phyloP scores from a whole-genome alignment of 306 rosid genomes.

The Lathyrus sativus region DNA sequence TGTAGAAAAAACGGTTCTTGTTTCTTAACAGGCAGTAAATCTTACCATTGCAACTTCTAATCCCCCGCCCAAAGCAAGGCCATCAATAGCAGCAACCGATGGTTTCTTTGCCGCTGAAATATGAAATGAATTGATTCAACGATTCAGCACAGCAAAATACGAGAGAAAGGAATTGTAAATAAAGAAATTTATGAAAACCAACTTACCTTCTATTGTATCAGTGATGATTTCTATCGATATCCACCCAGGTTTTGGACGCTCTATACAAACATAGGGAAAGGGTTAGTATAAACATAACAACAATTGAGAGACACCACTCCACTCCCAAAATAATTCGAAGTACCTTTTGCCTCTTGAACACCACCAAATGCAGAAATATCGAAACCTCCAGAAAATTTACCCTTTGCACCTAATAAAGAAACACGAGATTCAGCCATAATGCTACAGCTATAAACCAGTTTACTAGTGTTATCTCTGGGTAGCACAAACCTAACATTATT shows the following conservation, averaged over 20 bases:
- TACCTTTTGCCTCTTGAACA: slow-evolving; percentile 63
- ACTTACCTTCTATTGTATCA: slow-evolving; percentile 75
- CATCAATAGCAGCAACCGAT: slow-evolving; percentile 95
- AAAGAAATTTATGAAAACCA: not conserved
- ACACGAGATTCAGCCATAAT: slow-evolving; percentile 31
- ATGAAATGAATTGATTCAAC: slow-evolving; percentile 20
- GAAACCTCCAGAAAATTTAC: slow-evolving; percentile 96
- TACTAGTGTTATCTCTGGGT: slow-evolving; percentile 18
- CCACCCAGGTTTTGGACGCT: slow-evolving; percentile 61
- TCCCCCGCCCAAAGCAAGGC: slow-evolving; percentile 98
- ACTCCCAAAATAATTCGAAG: slow-evolving; percentile 14
- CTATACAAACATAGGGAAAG: slow-evolving; percentile 35
- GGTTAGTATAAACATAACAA: slow-evolving; percentile 11
- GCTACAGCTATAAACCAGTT: slow-evolving; percentile 12
- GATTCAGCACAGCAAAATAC: slow-evolving; percentile 28
- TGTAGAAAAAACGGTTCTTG: not conserved
- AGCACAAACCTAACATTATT: slow-evolving; percentile 18
- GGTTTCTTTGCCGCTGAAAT: slow-evolving; percentile 81
- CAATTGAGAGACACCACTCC: slow-evolving; percentile 13
- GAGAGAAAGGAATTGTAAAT: slow-evolving; percentile 8
- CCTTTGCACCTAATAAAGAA: slow-evolving; percentile 68
- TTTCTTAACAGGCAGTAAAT: slow-evolving; percentile 22
- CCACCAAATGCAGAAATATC: slow-evolving; percentile 79
- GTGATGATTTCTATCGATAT: slow-evolving; percentile 72
- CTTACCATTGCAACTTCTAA: slow-evolving; percentile 96